phyloP scores from a whole-genome alignment of 1,139 yeast species.

The Taphrina betulina region DNA sequence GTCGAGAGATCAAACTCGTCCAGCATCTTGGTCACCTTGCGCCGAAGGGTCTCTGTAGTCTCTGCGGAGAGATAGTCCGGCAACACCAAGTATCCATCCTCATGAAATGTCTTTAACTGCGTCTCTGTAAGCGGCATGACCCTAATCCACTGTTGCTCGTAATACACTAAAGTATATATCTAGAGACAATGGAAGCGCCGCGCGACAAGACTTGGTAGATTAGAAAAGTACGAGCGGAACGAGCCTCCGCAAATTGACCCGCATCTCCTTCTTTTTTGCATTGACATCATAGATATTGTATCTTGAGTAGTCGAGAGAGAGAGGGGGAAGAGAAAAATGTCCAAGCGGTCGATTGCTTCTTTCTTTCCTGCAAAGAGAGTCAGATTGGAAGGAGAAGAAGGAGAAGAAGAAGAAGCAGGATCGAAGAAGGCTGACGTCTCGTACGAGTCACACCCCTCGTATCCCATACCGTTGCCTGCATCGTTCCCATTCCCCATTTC shows the following conservation, averaged over 20 bases:
- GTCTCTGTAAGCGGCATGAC: constrained; percentile 36
- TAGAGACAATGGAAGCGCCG: no score
- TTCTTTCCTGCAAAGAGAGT: not conserved
- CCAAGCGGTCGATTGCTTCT: constrained; percentile 13
- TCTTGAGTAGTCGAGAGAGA: no score
- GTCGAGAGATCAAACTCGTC: constrained; percentile 52
- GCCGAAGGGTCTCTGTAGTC: constrained; percentile 49
- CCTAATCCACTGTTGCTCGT: no score
- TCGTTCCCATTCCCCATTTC: constrained; percentile 9
- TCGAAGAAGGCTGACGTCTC: not conserved
- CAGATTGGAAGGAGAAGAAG: not conserved
- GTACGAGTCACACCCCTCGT: constrained; percentile 13
- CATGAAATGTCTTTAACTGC: constrained; percentile 47
- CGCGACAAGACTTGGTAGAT: no score
- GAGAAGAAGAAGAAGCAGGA: not conserved
- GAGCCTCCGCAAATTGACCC: no score
- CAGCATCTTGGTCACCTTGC: constrained; percentile 52
- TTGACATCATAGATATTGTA: no score
- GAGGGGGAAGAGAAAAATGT: no score
- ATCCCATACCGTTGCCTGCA: constrained; percentile 22
- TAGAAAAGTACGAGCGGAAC: no score
- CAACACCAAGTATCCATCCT: constrained; percentile 64
- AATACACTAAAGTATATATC: no score
- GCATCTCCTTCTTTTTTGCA: no score
- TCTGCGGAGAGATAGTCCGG: constrained; percentile 54